Evolutionary conservation across 2,329 filamentous ascomycete species (phyloP).

Genomic region (Trichoderma lentiforme): DNA sequence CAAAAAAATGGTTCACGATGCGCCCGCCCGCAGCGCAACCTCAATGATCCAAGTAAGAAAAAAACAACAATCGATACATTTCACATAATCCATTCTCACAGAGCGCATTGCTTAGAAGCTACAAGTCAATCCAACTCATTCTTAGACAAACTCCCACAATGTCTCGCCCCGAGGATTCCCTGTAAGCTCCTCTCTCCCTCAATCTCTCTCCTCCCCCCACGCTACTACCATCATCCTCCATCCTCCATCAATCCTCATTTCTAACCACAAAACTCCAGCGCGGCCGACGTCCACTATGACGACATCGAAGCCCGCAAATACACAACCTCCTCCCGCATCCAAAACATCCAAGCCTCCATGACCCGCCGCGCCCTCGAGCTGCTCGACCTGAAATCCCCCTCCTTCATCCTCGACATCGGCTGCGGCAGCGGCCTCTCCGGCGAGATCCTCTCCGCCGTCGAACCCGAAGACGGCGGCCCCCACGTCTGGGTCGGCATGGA

Average conservation of each 20-base stretch:
- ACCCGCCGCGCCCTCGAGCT: slow-evolving; percentile 89
- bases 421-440: slow-evolving; percentile 93
- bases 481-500: slow-evolving; percentile 99
- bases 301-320: slow-evolving; percentile 95
- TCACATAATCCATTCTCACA: neutral
- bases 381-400: slow-evolving; percentile 74
- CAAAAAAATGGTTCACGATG: slow-evolving; percentile 15
- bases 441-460: slow-evolving; percentile 79
- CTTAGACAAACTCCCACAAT: slow-evolving; percentile 50
- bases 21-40: neutral
- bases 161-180: slow-evolving; percentile 94
- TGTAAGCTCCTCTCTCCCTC: slow-evolving; percentile 54
- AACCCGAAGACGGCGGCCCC: slow-evolving; percentile 70
- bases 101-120: neutral
- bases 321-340: slow-evolving; percentile 92
- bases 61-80: neutral
- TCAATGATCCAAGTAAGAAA: neutral
- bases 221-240: slow-evolving; percentile 23
- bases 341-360: slow-evolving; percentile 93
- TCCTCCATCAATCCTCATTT: neutral
- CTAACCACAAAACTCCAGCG: slow-evolving; percentile 48
- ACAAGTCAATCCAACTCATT: neutral
- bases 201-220: slow-evolving; percentile 21
- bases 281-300: slow-evolving; percentile 96
- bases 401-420: slow-evolving; percentile 91